Conservation (phyloP, 2,329 filamentous ascomycete species). For the Fusarium neocosmosporiellum region DNA sequence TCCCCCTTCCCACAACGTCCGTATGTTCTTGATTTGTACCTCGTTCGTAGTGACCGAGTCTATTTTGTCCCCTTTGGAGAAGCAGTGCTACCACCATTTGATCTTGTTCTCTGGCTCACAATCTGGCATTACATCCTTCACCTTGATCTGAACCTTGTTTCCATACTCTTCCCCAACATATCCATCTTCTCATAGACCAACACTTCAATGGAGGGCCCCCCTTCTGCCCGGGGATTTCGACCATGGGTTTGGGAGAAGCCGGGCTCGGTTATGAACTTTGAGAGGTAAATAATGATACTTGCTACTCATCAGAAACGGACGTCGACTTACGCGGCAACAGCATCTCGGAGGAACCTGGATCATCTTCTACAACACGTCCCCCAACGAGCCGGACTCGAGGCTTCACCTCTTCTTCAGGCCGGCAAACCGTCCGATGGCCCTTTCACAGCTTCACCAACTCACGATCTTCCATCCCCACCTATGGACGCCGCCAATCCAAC, state of each 20-base stretch:
- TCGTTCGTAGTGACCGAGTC: constrained; percentile 29
- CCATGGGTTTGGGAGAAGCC: constrained; percentile 40
- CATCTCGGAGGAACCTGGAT: constrained; percentile 41
- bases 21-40: constrained; percentile 18
- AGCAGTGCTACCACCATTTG: constrained; percentile 32
- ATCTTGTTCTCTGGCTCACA: constrained; percentile 17
- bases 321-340: constrained; percentile 27
- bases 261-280: constrained; percentile 40
- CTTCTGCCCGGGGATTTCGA: constrained; percentile 37
- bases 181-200: constrained; percentile 16
- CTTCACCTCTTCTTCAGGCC: constrained; percentile 43
- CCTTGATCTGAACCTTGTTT: constrained; percentile 15
- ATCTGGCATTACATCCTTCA: constrained; percentile 9
- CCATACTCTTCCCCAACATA: constrained; percentile 8
- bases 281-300: constrained; percentile 31
- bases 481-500: constrained; percentile 31
- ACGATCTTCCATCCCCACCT: constrained; percentile 38
- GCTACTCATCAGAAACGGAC: constrained; percentile 1
- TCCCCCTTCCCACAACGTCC: background rate
- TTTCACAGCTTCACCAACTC: constrained; percentile 45
- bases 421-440: constrained; percentile 42
- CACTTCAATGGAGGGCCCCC: constrained; percentile 39
- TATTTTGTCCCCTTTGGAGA: constrained; percentile 27
- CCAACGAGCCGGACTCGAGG: constrained; percentile 39
- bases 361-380: constrained; percentile 28